Evolutionary conservation across 129 eudicot species (phyloP).

Genomic region (Ambrosia artemisiifolia): DNA sequence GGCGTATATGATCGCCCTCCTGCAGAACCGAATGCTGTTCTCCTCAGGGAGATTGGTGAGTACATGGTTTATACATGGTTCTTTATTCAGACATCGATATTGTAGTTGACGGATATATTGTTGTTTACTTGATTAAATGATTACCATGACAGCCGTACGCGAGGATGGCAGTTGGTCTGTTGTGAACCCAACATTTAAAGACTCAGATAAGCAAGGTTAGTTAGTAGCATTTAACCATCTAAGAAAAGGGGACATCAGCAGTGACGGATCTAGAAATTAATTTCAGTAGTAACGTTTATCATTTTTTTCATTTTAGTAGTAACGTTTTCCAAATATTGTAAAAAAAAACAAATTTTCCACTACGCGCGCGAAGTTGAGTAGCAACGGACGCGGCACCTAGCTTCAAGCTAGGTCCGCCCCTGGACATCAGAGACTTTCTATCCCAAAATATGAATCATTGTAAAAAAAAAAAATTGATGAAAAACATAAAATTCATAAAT

Average conservation of each 20-base stretch:
- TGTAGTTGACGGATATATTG: neutral
- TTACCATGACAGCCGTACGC: slow-evolving; percentile 61
- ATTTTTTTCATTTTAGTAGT: too few species aligned
- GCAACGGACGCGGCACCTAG: too few species aligned
- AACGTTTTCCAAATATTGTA: too few species aligned
- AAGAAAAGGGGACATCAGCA: neutral
- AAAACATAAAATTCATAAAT: neutral
- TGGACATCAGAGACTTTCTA: neutral
- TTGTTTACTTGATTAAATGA: slow-evolving; percentile 12
- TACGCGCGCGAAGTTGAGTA: too few species aligned
- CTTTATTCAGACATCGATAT: neutral
- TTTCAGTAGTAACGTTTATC: too few species aligned
- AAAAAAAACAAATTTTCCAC: too few species aligned
- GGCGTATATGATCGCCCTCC: slow-evolving; percentile 98
- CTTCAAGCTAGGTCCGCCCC: too few species aligned
- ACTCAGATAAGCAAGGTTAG: slow-evolving; percentile 60
- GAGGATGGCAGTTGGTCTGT: slow-evolving; percentile 93
- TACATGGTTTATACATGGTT: neutral
- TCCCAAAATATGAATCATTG: too few species aligned
- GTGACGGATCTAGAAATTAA: too few species aligned
- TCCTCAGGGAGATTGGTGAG: slow-evolving; percentile 88
- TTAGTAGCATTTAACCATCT: slow-evolving; percentile 21
- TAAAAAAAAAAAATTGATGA: too few species aligned
- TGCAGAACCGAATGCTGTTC: slow-evolving; percentile 72
- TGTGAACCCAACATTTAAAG: slow-evolving; percentile 55